Base-by-base conservation (phyloP, 768 basidiomycete genomes). In the Hortiboletus campestris region DNA sequence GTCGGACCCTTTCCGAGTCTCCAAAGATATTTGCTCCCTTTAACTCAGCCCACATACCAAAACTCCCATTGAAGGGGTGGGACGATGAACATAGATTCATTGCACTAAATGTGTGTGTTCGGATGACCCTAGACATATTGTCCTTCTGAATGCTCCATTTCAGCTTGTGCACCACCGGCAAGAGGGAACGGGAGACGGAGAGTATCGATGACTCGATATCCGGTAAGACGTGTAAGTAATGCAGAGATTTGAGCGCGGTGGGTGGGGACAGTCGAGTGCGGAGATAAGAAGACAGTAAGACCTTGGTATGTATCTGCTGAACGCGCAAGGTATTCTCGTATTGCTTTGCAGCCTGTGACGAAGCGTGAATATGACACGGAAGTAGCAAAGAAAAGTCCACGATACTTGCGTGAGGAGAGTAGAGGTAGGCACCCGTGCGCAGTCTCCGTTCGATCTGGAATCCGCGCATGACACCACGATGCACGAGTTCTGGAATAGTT, bases 71-170 rank as follows among this genome's bases (percentile, higher is more conserved):
- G 40, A 74, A 75, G 29, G 68, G 66, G 31, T 53, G 55, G 4
- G 66, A 59, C 2, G 56, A 39, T 36, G 54, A 42, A 28, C 44
- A 55, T 46, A 28, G n/a, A 46, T 62, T 65, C 57, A 68, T 67
- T 35, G 72, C 67, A 47, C 77, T 74, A 36, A 49, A 63, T 14
- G 58, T 67, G 44, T 67, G 62, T 34, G 76, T 72, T 65, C 84
- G 80, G 51, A 88, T 75, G 56, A 80, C 68, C 66, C 77, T 80
- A 6, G 88, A 81, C 28, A 88, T 73, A 45, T 75, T 76, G 63
- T 89, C 89, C 13, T 78, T 76, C 63, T 84, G 82, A 46, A 88
- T 68, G 38, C 80, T 83, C 86, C 87, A 90, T 67, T 89, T 89
- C 57, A 90, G 76, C 64, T 80, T 75, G 53, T 81, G 83, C 64